A percentile compares a stretch with the other conserved stretches of the same genome.
These are phyloP conservation scores for barley (Hordeum vulgare) DNA, from an alignment of 176 grass and related monocot genomes.

Conservation along the genomic window DNA sequence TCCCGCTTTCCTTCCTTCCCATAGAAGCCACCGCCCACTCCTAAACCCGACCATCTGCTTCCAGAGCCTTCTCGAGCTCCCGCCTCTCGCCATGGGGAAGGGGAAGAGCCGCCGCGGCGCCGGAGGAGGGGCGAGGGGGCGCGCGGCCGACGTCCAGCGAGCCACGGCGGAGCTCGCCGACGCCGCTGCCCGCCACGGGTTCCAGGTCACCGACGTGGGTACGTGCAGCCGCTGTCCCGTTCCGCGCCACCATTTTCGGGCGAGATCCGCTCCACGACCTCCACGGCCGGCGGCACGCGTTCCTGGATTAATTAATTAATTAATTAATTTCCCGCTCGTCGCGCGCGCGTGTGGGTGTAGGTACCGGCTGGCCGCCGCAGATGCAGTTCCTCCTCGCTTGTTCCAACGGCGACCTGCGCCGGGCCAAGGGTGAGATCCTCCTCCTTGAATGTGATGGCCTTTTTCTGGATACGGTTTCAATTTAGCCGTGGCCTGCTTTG, in stretches of 20 bases:
- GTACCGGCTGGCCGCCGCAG: neutral
- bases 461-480: neutral
- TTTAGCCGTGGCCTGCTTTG: neutral
- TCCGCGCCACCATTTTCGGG: neutral
- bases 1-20: neutral
- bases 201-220: neutral
- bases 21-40: neutral
- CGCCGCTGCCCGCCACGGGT: neutral
- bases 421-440: slow-evolving; percentile 10
- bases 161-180: neutral
- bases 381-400: slow-evolving; percentile 7
- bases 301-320: neutral
- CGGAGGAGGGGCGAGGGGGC: neutral
- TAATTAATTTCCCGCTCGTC: neutral
- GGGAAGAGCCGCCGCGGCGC: slow-evolving; percentile 4
- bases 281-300: neutral
- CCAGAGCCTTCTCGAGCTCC: neutral
- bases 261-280: neutral
- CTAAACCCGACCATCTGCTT: neutral
- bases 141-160: neutral
- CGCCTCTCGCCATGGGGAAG: neutral
- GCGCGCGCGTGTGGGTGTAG: neutral
- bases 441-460: neutral
- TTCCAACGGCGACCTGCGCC: neutral
- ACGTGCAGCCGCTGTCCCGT: neutral